Evolutionary conservation across 2,329 filamentous ascomycete genomes (phyloP).

Genomic region (Aspergillus pseudotamarii): DNA sequence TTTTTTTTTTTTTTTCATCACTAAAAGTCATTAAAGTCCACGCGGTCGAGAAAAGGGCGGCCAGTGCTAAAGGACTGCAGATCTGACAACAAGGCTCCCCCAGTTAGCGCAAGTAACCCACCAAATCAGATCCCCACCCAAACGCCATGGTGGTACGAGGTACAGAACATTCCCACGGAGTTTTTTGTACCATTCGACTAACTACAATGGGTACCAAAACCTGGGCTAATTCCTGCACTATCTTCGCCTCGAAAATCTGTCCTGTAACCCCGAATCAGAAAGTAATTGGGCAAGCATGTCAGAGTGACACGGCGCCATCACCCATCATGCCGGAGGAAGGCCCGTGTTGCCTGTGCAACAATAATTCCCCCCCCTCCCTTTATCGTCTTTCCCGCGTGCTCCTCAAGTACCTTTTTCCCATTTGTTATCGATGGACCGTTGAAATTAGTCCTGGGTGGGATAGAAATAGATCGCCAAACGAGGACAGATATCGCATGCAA

Average conservation of each 20-base stretch:
- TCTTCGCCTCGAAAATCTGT: constrained; percentile 3
- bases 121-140: constrained; percentile 3
- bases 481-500: constrained; percentile 4
- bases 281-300: not conserved
- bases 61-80: constrained; percentile 8
- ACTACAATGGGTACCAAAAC: not conserved
- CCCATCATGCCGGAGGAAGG: not conserved
- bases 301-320: constrained; percentile 1
- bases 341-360: constrained; percentile 1
- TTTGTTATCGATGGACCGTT: constrained; percentile 1
- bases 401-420: not conserved
- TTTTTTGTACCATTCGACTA: not conserved
- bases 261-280: not conserved
- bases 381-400: not conserved
- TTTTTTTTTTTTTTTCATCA: not conserved
- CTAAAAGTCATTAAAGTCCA: not conserved
- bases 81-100: constrained; percentile 11
- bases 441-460: not conserved
- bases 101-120: constrained; percentile 10
- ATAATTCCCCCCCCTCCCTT: not conserved
- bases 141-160: constrained; percentile 11
- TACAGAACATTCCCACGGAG: not conserved
- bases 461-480: constrained; percentile 1
- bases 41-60: no score
- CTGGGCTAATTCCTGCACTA: constrained; percentile 7